These are phyloP conservation scores for Brasenia schreberi DNA, from an alignment of 164 flowering plant genomes.

Conservation along the genomic window DNA sequence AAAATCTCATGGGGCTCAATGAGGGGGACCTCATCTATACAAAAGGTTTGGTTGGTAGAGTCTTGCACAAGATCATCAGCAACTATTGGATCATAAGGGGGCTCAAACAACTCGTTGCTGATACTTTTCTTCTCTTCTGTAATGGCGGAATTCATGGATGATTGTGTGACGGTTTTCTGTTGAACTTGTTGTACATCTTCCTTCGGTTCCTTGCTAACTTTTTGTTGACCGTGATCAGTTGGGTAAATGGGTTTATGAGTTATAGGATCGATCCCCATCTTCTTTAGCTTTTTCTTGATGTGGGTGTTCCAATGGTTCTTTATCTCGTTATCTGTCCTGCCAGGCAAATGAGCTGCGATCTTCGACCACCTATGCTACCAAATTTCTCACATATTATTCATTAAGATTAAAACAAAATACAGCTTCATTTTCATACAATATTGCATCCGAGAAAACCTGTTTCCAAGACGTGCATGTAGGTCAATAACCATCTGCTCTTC, in stretches of 20 bases:
- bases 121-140: constrained; percentile 10
- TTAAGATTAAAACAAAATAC: no score
- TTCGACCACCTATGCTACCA: constrained; percentile 49
- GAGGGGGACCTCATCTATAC: constrained; percentile 60
- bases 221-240: constrained; percentile 8
- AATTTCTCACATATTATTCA: no score
- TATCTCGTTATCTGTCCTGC: constrained; percentile 69
- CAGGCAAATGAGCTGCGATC: constrained; percentile 65
- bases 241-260: constrained; percentile 40
- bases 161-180: not conserved
- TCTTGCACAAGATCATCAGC: constrained; percentile 5
- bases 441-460: constrained; percentile 21
- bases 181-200: not conserved
- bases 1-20: constrained; percentile 50
- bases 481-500: constrained; percentile 66
- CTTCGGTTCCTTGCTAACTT: constrained; percentile 3
- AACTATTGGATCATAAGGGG: constrained; percentile 6
- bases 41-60: constrained; percentile 17
- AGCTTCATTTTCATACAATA: no score
- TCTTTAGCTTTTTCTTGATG: constrained; percentile 59
- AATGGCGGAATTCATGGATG: constrained; percentile 4
- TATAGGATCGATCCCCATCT: constrained; percentile 68
- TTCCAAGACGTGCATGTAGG: constrained; percentile 58
- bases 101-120: not conserved
- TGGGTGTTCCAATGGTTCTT: constrained; percentile 77